Evolutionary conservation across 2,329 filamentous ascomycete genomes (phyloP).

Genomic region (Pyrenophora teres): DNA sequence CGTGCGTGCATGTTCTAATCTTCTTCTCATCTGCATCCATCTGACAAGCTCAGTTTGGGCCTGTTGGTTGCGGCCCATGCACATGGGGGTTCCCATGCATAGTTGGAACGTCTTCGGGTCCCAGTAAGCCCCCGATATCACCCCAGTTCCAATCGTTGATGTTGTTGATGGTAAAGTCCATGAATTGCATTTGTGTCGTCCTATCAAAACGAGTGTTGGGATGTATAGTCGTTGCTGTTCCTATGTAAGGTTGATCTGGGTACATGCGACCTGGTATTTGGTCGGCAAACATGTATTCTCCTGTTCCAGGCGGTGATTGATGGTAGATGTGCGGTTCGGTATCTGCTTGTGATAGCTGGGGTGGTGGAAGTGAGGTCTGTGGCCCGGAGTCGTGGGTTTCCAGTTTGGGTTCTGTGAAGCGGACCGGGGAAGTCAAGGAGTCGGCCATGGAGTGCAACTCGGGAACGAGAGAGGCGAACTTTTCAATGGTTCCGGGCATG

Average conservation of each 20-base stretch:
- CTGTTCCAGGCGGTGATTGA: conserved; percentile 31
- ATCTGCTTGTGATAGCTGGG: conserved; percentile 19
- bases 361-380: conserved; percentile 10
- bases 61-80: conserved; percentile 9
- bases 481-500: conserved; percentile 47
- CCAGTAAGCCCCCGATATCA: conserved; percentile 37
- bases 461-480: conserved; percentile 45
- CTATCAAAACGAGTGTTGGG: conserved; percentile 32
- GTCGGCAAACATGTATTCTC: conserved; percentile 40
- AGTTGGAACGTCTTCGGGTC: conserved; percentile 23
- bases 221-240: conserved; percentile 12
- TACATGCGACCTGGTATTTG: conserved; percentile 29
- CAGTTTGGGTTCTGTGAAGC: conserved; percentile 13
- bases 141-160: conserved; percentile 46
- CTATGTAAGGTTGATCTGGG: conserved; percentile 24
- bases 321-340: conserved; percentile 25
- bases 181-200: conserved; percentile 40
- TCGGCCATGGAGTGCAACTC: conserved; percentile 45
- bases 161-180: conserved; percentile 45
- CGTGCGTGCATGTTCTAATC: background rate
- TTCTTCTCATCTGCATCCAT: background rate
- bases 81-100: conserved; percentile 10
- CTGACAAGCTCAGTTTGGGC: conserved; percentile 5
- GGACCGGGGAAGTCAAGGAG: conserved; percentile 22
- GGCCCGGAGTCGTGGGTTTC: conserved; percentile 7